phyloP scores from a whole-genome alignment of 192 early-diverging fungal genomes.

The Entomortierella chlamydospora region DNA sequence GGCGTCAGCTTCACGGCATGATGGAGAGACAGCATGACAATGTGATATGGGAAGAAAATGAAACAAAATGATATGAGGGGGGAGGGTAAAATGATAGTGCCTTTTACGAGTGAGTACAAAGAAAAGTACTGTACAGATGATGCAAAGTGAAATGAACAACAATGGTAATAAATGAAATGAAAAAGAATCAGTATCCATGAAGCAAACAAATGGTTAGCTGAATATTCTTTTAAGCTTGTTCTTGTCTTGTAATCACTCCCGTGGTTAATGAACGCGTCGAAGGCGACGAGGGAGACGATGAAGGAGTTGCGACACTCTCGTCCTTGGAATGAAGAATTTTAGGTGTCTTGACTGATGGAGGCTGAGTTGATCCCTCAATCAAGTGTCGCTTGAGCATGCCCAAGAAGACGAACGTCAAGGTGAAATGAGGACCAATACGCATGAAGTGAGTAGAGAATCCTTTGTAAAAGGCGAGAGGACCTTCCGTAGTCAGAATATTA shows the following conservation, averaged over 20 bases:
- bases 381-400: slow-evolving; percentile 63
- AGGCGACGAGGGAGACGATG: slow-evolving; percentile 33
- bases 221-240: slow-evolving; percentile 30
- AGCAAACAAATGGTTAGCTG: background rate
- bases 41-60: too few species aligned
- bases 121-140: slow-evolving; percentile 31
- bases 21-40: background rate
- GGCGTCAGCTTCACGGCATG: background rate
- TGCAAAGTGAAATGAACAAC: background rate
- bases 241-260: slow-evolving; percentile 45
- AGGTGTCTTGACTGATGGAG: background rate
- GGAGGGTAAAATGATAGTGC: slow-evolving; percentile 18
- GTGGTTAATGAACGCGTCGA: slow-evolving; percentile 37
- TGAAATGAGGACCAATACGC: slow-evolving; percentile 84
- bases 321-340: slow-evolving; percentile 30
- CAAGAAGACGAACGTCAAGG: slow-evolving; percentile 79
- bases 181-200: background rate
- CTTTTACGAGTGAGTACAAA: slow-evolving; percentile 13
- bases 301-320: slow-evolving; percentile 22
- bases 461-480: slow-evolving; percentile 74
- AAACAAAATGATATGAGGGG: background rate
- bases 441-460: slow-evolving; percentile 80
- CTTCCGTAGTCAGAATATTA: slow-evolving; percentile 69
- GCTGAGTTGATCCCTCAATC: slow-evolving; percentile 35
- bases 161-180: background rate